Percentiles rank a stretch among this genome's conserved stretches.
Evolutionary conservation across 495 filamentous ascomycete genomes (phyloP).

Genomic region (Oidiodendron maius): DNA sequence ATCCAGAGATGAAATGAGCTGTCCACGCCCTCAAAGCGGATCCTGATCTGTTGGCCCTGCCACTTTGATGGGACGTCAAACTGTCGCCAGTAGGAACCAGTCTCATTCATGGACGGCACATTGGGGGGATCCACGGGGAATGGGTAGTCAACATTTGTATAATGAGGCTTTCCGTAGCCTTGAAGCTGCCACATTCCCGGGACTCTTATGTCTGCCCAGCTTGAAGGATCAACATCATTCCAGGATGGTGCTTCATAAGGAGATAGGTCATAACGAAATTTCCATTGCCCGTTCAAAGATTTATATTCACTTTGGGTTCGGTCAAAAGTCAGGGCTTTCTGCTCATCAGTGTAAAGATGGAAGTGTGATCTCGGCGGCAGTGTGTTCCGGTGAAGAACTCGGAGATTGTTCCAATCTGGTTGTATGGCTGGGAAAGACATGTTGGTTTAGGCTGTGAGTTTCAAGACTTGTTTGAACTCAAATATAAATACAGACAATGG

Average conservation of each 20-base stretch:
- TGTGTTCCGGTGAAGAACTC: too few species aligned
- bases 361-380: too few species aligned
- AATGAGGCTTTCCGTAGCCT: constrained; percentile 46
- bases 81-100: constrained; percentile 52
- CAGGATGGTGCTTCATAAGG: constrained; percentile 15
- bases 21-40: constrained; percentile 68
- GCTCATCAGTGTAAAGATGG: too few species aligned
- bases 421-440: too few species aligned
- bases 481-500: too few species aligned
- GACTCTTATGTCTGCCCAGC: constrained; percentile 52
- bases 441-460: too few species aligned
- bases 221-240: constrained; percentile 6
- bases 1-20: constrained; percentile 65
- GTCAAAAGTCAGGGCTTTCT: constrained; percentile 27
- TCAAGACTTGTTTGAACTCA: too few species aligned
- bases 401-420: too few species aligned
- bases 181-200: constrained; percentile 69
- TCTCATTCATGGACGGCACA: constrained; percentile 65
- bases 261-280: constrained; percentile 33
- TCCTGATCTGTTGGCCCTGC: constrained; percentile 27
- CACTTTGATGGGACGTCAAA: constrained; percentile 38
- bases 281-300: constrained; percentile 52
- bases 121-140: constrained; percentile 55
- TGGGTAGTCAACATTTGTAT: constrained; percentile 60
- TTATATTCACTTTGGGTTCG: constrained; percentile 21